phyloP scores from a whole-genome alignment of 164 flowering plant genomes.

The Brasenia schreberi region DNA sequence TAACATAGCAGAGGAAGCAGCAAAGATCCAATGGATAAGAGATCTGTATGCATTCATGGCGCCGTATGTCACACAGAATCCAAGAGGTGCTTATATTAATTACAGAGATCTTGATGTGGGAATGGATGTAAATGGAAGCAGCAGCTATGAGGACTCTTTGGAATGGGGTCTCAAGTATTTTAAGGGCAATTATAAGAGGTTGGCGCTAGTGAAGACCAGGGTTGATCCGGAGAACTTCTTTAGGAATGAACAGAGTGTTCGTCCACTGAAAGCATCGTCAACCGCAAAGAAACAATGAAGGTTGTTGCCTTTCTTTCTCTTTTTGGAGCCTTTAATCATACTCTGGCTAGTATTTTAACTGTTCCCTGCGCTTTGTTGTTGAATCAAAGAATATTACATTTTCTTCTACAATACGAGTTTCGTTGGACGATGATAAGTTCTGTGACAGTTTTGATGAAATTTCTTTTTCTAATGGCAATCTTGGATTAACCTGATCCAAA shows the following conservation, averaged over 20 bases:
- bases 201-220: constrained; percentile 16
- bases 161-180: constrained; percentile 16
- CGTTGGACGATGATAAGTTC: too few relatives aligned
- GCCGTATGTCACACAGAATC: constrained; percentile 9
- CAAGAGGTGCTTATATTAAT: constrained; percentile 21
- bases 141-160: constrained; percentile 8
- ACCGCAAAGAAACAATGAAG: too few relatives aligned
- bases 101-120: constrained; percentile 25
- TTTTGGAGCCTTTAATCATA: too few relatives aligned
- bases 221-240: constrained; percentile 18
- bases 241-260: constrained; percentile 12
- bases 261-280: neutral
- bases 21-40: constrained; percentile 13
- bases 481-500: too few relatives aligned
- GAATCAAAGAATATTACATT: too few relatives aligned
- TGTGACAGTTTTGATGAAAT: too few relatives aligned
- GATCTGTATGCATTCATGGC: constrained; percentile 14
- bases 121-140: constrained; percentile 1
- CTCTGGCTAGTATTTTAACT: too few relatives aligned
- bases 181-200: constrained; percentile 16
- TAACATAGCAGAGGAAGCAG: neutral
- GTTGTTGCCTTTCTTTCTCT: too few relatives aligned
- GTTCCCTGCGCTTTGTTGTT: too few relatives aligned
- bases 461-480: too few relatives aligned
- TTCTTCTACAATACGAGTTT: too few relatives aligned